Percentiles rank a stretch among this genome's conserved stretches.
These are phyloP conservation scores for Cercospora berteroae DNA, from an alignment of 2,329 filamentous ascomycete genomes.

Conservation along the genomic window DNA sequence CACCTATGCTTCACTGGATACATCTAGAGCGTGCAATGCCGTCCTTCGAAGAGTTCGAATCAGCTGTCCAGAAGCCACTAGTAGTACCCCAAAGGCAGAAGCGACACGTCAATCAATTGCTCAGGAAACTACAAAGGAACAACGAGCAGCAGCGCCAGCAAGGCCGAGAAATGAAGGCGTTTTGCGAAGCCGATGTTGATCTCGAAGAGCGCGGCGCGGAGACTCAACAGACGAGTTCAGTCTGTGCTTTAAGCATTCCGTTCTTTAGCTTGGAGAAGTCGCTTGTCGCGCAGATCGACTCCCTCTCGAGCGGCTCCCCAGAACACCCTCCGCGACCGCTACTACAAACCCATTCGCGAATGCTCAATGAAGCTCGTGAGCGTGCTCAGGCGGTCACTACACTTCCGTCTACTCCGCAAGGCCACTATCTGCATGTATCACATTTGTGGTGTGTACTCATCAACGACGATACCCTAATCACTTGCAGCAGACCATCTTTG, in stretches of 20 bases:
- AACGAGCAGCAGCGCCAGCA: constrained; percentile 22
- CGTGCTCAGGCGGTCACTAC: constrained; percentile 10
- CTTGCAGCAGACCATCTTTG: constrained; percentile 16
- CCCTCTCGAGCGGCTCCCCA: constrained; percentile 4
- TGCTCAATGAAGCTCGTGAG: constrained; percentile 13
- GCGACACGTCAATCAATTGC: constrained; percentile 13
- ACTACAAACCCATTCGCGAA: constrained; percentile 12
- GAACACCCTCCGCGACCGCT: constrained; percentile 16
- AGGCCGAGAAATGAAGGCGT: constrained; percentile 20
- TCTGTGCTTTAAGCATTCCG: constrained; percentile 18
- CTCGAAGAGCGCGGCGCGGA: constrained; percentile 6
- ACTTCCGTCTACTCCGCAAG: constrained; percentile 2
- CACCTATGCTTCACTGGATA: constrained; percentile 12
- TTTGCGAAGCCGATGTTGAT: constrained; percentile 16
- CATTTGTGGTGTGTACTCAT: constrained; percentile 18
- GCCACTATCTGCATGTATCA: constrained; percentile 15
- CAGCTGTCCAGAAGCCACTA: background rate
- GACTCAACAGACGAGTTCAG: constrained; percentile 8
- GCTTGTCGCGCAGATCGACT: background rate
- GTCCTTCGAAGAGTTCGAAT: constrained; percentile 20
- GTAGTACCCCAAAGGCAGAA: background rate
- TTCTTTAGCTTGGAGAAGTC: constrained; percentile 13
- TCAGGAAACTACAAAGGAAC: constrained; percentile 15
- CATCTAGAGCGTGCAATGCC: constrained; percentile 18
- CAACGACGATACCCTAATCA: constrained; percentile 17